phyloP scores from a whole-genome alignment of 176 grass and related monocot species.

The Oryza meyeriana region DNA sequence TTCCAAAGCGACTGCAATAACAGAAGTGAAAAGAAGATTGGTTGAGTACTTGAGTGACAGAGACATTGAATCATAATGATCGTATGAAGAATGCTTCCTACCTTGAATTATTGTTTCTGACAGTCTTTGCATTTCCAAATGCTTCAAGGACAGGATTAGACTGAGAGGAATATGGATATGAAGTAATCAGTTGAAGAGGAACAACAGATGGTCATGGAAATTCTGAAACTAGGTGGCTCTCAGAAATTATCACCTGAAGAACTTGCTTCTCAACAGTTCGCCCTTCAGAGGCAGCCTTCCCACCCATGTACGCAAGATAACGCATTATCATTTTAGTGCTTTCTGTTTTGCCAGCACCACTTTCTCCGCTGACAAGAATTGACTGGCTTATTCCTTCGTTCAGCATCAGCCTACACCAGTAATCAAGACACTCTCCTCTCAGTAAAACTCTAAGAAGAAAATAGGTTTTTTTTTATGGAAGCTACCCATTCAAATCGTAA shows the following conservation, averaged over 20 bases:
- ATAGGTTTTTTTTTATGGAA: conserved; percentile 6
- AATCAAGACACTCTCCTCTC: conserved; percentile 15
- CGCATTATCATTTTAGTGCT: conserved; percentile 99
- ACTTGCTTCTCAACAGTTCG: conserved; percentile 93
- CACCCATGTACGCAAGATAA: conserved; percentile 96
- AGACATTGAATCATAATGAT: conserved; percentile 21
- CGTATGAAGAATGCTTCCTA: conserved; percentile 34
- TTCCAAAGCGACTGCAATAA: conserved; percentile 80
- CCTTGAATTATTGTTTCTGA: conserved; percentile 99
- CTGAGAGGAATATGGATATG: conserved; percentile 42
- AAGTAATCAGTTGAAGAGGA: conserved; percentile 28
- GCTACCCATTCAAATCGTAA: conserved; percentile 10
- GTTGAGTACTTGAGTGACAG: conserved; percentile 37
- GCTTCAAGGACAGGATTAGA: conserved; percentile 99
- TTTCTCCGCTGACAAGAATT: conserved; percentile 95
- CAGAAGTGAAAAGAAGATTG: conserved; percentile 12
- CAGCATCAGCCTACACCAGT: conserved; percentile 62
- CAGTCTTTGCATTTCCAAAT: conserved; percentile 99
- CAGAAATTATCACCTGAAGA: conserved; percentile 61
- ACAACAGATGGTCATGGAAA: conserved; percentile 4
- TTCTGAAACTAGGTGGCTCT: not conserved
- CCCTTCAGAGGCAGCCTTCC: conserved; percentile 64
- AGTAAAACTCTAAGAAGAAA: conserved; percentile 25
- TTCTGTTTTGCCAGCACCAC: conserved; percentile 98
- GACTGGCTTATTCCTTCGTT: conserved; percentile 77